These are phyloP conservation scores for Westerdykella ornata DNA, from an alignment of 2,329 filamentous ascomycete genomes.

Conservation along the genomic window DNA sequence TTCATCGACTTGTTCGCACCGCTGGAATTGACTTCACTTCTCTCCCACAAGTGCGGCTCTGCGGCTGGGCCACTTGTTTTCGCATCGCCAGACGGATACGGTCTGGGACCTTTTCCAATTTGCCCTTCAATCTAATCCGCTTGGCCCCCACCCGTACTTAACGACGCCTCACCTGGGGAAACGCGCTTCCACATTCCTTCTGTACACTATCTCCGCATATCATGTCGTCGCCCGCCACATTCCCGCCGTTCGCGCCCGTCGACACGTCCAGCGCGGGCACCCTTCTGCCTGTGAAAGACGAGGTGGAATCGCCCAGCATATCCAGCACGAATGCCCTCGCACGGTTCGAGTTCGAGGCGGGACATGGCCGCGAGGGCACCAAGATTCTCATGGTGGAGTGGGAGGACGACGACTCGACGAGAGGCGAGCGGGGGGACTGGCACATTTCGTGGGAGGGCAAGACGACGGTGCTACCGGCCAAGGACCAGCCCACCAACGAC, in stretches of 20 bases:
- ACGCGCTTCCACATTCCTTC: conserved; percentile 19
- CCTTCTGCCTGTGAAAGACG: conserved; percentile 28
- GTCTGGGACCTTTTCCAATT: conserved; percentile 21
- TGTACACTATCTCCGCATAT: too few species aligned
- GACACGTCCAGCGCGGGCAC: conserved; percentile 37
- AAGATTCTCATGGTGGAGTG: conserved; percentile 94
- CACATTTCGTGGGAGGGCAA: conserved; percentile 80
- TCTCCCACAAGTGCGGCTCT: too few species aligned
- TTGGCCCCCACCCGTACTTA: conserved; percentile 29
- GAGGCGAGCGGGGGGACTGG: conserved; percentile 54
- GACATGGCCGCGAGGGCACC: conserved; percentile 71
- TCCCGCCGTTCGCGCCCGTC: conserved; percentile 37
- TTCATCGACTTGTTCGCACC: too few species aligned
- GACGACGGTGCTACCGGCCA: conserved; percentile 60
- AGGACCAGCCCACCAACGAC: conserved; percentile 48
- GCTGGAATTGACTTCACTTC: too few species aligned
- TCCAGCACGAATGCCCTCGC: conserved; percentile 58
- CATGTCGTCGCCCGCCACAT: conserved; percentile 32
- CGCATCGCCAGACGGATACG: conserved; percentile 23
- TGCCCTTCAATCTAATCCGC: conserved; percentile 24
- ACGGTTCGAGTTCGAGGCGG: conserved; percentile 79
- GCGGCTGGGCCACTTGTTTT: conserved; percentile 2
- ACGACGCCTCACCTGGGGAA: conserved; percentile 21
- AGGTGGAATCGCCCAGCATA: conserved; percentile 44
- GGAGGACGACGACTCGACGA: conserved; percentile 56